A percentile compares a stretch with the other conserved stretches of the same genome.
phyloP scores from a whole-genome alignment of 495 filamentous ascomycete genomes.

The Daldinia bambusicola region DNA sequence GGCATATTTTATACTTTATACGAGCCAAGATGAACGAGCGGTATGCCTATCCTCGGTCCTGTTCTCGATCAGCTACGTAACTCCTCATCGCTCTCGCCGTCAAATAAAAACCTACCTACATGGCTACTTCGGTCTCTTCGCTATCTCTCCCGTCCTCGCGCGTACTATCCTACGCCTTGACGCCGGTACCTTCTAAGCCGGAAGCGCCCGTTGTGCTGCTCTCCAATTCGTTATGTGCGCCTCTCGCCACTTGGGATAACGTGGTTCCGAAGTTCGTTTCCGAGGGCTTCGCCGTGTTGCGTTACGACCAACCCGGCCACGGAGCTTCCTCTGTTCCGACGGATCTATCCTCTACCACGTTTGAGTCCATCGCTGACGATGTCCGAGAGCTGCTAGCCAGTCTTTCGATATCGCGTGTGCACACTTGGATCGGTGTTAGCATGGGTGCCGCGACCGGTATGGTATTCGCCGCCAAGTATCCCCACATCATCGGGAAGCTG shows the following conservation, averaged over 20 bases:
- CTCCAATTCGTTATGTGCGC: not conserved
- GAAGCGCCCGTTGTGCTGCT: not conserved
- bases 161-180: not conserved
- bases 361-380: slow-evolving; percentile 43
- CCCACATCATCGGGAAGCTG: not conserved
- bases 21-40: not conserved
- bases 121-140: not conserved
- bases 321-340: slow-evolving; percentile 43
- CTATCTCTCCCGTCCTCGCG: not conserved
- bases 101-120: not conserved
- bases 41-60: no score
- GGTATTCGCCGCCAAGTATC: not conserved
- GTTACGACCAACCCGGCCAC: slow-evolving; percentile 52
- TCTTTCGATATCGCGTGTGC: not conserved
- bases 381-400: not conserved
- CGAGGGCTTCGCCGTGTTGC: slow-evolving; percentile 44
- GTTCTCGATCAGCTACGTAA: not conserved
- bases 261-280: slow-evolving; percentile 37
- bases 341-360: slow-evolving; percentile 44
- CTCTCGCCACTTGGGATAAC: not conserved
- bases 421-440: not conserved
- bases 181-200: not conserved
- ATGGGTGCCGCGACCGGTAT: not conserved
- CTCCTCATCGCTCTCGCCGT: not conserved
- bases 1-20: no score